phyloP scores from a whole-genome alignment of 768 basidiomycete genomes.

The Mycena galericulata region DNA sequence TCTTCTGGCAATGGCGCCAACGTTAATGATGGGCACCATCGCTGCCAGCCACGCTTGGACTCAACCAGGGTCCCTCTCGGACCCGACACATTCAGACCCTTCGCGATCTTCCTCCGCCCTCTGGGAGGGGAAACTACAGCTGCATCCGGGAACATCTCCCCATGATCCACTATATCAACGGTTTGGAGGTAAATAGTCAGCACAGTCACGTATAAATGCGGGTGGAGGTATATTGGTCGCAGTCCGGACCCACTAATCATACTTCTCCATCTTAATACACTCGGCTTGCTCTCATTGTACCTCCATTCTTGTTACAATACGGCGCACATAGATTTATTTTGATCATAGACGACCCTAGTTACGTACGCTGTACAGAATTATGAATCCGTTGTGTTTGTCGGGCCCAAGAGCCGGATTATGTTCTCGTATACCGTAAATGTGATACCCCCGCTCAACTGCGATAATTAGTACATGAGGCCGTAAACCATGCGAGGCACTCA shows the following conservation, averaged over 20 bases:
- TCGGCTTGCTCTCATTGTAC: conserved; percentile 10
- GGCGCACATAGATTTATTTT: conserved; percentile 8
- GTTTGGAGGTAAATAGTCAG: conserved; percentile 38
- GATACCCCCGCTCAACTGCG: conserved; percentile 90
- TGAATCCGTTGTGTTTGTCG: no score
- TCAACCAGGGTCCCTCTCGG: conserved; percentile 68
- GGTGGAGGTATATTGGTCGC: conserved; percentile 14
- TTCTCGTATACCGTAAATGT: conserved; percentile 94
- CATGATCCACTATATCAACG: conserved; percentile 67
- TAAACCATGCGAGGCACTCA: conserved; percentile 51
- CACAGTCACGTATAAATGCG: conserved; percentile 31
- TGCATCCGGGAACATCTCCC: conserved; percentile 86
- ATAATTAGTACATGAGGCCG: background rate
- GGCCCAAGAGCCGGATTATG: conserved; percentile 59
- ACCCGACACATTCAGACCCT: conserved; percentile 82
- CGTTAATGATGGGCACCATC: conserved; percentile 78
- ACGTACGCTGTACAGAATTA: no score
- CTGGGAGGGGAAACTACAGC: conserved; percentile 87
- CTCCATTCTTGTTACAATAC: conserved; percentile 15
- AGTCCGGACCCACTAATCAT: background rate
- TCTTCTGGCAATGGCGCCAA: conserved; percentile 82
- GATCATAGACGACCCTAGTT: no score
- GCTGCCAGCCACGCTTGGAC: conserved; percentile 75
- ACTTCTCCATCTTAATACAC: background rate
- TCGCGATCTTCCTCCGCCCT: conserved; percentile 85